These are phyloP conservation scores for Crucibulum cyathiforme DNA, from an alignment of 1,284 basidiomycete species.

Conservation along the genomic window DNA sequence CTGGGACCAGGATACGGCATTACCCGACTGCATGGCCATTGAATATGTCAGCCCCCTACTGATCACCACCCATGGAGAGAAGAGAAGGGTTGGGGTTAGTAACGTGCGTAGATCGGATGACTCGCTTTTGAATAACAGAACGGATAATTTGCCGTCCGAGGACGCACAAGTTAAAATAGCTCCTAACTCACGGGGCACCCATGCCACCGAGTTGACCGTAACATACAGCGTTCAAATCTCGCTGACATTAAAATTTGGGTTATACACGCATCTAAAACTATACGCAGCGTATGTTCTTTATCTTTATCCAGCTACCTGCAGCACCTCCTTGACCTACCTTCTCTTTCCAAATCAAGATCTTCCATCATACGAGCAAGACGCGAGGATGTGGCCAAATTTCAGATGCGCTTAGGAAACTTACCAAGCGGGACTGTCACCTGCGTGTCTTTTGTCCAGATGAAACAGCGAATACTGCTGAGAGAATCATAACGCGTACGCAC, in stretches of 20 bases:
- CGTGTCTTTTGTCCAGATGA: too few species aligned
- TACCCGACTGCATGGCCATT: slow-evolving; percentile 96
- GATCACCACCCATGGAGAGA: slow-evolving; percentile 81
- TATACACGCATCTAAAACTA: slow-evolving; percentile 78
- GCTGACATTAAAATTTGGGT: neutral
- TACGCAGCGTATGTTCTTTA: slow-evolving; percentile 97
- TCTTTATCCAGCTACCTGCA: slow-evolving; percentile 85
- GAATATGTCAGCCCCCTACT: slow-evolving; percentile 95
- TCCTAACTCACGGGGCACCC: slow-evolving; percentile 98
- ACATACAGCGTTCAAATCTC: neutral
- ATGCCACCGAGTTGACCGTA: slow-evolving; percentile 94
- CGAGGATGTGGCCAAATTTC: slow-evolving; percentile 94
- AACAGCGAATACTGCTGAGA: too few species aligned
- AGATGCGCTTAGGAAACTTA: slow-evolving; percentile 98
- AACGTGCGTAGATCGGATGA: slow-evolving; percentile 16
- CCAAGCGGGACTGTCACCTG: slow-evolving; percentile 98
- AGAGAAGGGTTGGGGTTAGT: neutral
- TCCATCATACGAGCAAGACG: slow-evolving; percentile 98
- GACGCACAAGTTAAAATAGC: slow-evolving; percentile 97
- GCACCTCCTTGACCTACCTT: slow-evolving; percentile 62
- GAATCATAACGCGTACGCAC: too few species aligned
- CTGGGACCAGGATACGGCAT: slow-evolving; percentile 97
- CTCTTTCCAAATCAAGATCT: slow-evolving; percentile 99
- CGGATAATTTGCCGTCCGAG: slow-evolving; percentile 98
- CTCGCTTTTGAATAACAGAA: slow-evolving; percentile 95